Base-by-base conservation (phyloP, 495 filamentous ascomycete species). In the Glonium stellatum region DNA sequence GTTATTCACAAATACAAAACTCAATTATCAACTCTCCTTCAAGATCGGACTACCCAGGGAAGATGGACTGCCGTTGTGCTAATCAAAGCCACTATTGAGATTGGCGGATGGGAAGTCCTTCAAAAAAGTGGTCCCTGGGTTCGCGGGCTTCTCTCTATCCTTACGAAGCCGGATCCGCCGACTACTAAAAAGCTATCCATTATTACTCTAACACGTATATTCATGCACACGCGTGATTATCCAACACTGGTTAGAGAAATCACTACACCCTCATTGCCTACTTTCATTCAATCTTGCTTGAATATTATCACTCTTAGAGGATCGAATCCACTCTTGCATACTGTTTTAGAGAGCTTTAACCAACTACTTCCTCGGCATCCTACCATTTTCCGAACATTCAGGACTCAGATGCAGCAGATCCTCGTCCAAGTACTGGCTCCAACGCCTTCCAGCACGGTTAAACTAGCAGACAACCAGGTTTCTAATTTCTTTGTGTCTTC, bases 181-280 rank as follows among this genome's bases (percentile, higher is more conserved):
- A 78, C 84, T 9, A 83, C 82, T 5, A 89, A 89, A 69, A 84
- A 84, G 70, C 76, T 95, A 60, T 80, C 78, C 67, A 77, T 95
- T 34, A 81, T 93, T 56, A 82, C 87, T 25, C 68, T 95, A 60
- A 88, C 87, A 21, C 85, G 86, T 63, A 90, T 95, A 57, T 95
- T 89, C 77, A 78, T 84, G 55, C 78, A 92, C 22, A 87, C 88
- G 57, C 89, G 90, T 64, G 82, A 84, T 53, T 87, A 90, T 73
- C 87, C 84, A 41, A 90, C 87, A 18, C 77, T 95, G 22, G 78
- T 92, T n/a, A 79, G 90, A 64, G 90, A 96, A 69, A 87, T 95
- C 61, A 90, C 88, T 1, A 95, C 90, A 3, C 91, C 91, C 10
- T 86, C 83, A 18, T 77, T 97, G 13, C 84, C 88, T 15, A 75